These are phyloP conservation scores for Penicillium crustosum DNA, from an alignment of 2,329 filamentous ascomycete species.

Conservation along the genomic window DNA sequence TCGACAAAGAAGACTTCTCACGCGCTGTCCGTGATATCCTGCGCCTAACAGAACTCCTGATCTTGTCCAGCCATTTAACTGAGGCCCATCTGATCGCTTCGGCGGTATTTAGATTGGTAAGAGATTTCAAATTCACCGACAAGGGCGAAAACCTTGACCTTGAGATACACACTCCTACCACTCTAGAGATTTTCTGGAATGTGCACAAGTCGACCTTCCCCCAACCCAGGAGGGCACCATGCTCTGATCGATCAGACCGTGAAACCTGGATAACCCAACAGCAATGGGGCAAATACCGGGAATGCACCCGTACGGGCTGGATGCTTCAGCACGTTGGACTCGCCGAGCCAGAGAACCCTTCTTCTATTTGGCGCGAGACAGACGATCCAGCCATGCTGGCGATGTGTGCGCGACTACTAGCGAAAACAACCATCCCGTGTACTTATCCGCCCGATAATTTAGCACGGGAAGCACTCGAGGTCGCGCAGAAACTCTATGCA, in stretches of 20 bases:
- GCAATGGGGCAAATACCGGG: neutral
- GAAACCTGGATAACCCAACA: neutral
- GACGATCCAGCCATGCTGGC: too few relatives aligned
- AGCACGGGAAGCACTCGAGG: too few relatives aligned
- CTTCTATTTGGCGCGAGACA: too few relatives aligned
- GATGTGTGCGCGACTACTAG: too few relatives aligned
- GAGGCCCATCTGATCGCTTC: constrained; percentile 1
- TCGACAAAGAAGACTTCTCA: neutral
- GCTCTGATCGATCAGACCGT: neutral
- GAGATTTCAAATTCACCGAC: neutral
- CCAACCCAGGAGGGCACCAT: neutral
- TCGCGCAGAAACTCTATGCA: too few relatives aligned
- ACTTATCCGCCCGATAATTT: too few relatives aligned
- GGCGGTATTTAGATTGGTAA: neutral
- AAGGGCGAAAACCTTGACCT: neutral
- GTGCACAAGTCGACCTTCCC: neutral
- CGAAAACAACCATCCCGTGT: too few relatives aligned
- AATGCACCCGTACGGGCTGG: neutral
- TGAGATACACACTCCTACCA: neutral
- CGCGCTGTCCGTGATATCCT: neutral
- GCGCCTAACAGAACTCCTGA: neutral
- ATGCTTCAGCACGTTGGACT: neutral
- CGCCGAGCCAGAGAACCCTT: neutral
- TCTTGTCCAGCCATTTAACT: neutral
- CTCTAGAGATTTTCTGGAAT: neutral